phyloP scores from a whole-genome alignment of 2,329 filamentous ascomycete genomes.

The Dryadomyces quercus-mongolicae region DNA sequence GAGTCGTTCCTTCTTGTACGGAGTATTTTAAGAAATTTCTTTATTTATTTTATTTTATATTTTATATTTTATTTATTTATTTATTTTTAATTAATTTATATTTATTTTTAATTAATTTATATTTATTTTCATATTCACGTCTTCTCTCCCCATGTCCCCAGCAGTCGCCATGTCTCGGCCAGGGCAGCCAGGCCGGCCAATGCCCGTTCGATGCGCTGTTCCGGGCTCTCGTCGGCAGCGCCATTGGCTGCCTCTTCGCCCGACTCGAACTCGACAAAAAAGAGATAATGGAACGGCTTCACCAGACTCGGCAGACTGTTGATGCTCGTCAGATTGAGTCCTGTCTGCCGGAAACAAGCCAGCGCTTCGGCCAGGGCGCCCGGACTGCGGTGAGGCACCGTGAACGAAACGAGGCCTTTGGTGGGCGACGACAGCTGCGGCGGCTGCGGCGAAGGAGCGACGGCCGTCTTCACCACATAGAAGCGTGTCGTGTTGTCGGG shows the following conservation, averaged over 20 bases:
- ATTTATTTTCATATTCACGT: background rate
- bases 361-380: constrained; percentile 77
- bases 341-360: constrained; percentile 59
- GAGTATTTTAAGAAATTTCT: background rate
- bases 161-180: constrained; percentile 53
- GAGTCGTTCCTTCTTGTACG: too few species aligned
- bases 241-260: too few species aligned
- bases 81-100: background rate
- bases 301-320: constrained; percentile 70
- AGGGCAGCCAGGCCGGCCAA: constrained; percentile 44
- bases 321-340: constrained; percentile 81
- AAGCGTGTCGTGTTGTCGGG: constrained; percentile 71
- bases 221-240: constrained; percentile 25
- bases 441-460: background rate
- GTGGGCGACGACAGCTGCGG: background rate
- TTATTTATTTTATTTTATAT: background rate
- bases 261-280: constrained; percentile 80
- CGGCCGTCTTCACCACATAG: constrained; percentile 40
- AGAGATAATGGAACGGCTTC: constrained; percentile 78
- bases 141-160: constrained; percentile 51
- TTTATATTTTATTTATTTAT: too few species aligned
- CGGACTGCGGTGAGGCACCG: constrained; percentile 61
- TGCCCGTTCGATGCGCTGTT: constrained; percentile 46
- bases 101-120: background rate
- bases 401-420: constrained; percentile 77